Evolutionary conservation across 2,329 filamentous ascomycete species (phyloP).

Genomic region (Claviceps sp.): DNA sequence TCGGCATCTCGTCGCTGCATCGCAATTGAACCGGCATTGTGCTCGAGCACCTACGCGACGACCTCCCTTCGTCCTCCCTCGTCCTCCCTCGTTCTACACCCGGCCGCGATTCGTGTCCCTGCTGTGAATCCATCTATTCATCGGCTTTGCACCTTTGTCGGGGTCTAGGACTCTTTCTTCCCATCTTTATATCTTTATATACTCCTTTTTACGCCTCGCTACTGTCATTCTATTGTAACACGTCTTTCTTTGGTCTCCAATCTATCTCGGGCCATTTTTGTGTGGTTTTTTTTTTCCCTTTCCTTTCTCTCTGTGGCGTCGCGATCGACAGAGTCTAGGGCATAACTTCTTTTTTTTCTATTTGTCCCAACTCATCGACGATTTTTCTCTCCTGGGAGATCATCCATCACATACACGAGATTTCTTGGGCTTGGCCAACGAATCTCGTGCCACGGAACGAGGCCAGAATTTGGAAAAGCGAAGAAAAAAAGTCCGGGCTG

Average conservation of each 20-base stretch:
- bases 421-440: background rate
- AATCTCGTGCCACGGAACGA: slow-evolving; percentile 3
- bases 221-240: background rate
- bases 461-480: background rate
- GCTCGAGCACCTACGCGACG: background rate
- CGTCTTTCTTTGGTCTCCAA: background rate
- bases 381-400: background rate
- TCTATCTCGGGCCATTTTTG: background rate
- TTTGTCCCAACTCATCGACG: background rate
- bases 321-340: background rate
- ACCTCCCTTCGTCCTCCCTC: too few species aligned
- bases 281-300: background rate
- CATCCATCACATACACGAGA: background rate
- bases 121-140: background rate
- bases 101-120: background rate
- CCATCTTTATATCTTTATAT: background rate
- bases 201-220: background rate
- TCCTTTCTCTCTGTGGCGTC: background rate
- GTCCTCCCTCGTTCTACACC: background rate
- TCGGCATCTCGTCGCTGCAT: slow-evolving; percentile 5
- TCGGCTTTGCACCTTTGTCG: slow-evolving; percentile 1
- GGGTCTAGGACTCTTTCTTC: background rate
- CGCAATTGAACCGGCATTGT: background rate
- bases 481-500: slow-evolving; percentile 4
- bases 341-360: background rate